Evolutionary conservation across 176 grass and related monocot species (phyloP).

Genomic region (Bonia amplexicaulis): DNA sequence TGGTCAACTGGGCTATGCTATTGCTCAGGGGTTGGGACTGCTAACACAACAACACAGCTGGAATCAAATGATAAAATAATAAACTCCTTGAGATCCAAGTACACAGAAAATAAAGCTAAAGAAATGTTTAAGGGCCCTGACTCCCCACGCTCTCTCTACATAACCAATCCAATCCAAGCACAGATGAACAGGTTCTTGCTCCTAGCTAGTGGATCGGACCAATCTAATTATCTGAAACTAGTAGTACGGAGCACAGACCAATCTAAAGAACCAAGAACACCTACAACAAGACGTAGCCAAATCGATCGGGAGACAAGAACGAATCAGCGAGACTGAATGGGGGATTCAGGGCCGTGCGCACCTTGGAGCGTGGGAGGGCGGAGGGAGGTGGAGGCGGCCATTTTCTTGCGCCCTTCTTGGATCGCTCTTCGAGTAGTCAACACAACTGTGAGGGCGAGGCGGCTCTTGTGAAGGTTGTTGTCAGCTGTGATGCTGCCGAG

Average conservation of each 20-base stretch:
- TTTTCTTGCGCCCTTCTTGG: background rate
- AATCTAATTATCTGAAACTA: background rate
- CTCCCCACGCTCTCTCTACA: background rate
- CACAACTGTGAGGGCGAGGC: background rate
- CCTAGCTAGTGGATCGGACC: background rate
- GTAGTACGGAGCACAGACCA: no score
- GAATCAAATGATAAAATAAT: background rate
- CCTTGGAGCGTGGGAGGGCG: constrained; percentile 7
- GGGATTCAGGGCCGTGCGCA: background rate
- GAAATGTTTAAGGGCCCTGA: background rate
- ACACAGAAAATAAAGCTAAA: background rate
- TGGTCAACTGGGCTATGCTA: no score
- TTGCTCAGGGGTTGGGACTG: no score
- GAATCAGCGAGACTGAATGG: background rate
- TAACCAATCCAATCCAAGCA: background rate
- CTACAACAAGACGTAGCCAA: background rate
- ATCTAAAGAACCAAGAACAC: background rate
- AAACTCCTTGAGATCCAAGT: constrained; percentile 1
- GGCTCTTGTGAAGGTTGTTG: no score
- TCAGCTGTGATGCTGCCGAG: background rate
- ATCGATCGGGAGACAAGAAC: background rate
- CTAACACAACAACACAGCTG: background rate
- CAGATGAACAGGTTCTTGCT: background rate
- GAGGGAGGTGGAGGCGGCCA: background rate
- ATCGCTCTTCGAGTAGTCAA: background rate